Evolutionary conservation across 768 basidiomycete genomes (phyloP).

Genomic region (Auriculariales sp.): DNA sequence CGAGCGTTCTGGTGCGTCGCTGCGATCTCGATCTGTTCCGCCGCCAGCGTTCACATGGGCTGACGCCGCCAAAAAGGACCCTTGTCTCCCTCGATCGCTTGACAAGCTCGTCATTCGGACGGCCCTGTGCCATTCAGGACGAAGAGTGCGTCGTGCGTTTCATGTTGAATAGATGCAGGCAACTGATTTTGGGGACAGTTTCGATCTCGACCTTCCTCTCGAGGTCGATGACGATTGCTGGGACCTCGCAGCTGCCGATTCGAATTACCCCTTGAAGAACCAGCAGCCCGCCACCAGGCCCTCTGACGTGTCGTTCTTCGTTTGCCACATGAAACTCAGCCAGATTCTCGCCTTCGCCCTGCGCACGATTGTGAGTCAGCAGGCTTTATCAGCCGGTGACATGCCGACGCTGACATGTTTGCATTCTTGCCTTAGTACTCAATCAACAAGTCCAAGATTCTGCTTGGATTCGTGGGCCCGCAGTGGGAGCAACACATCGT

Average conservation of each 20-base stretch:
- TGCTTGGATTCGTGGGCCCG: conserved; percentile 32
- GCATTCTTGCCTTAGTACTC: conserved; percentile 42
- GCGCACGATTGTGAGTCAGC: conserved; percentile 36
- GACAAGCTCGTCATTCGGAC: conserved; percentile 33
- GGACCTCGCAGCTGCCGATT: conserved; percentile 31
- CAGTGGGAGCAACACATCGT: conserved; percentile 55
- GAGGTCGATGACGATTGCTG: conserved; percentile 80
- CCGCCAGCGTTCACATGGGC: background rate
- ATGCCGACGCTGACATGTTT: conserved; percentile 1
- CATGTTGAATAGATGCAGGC: conserved; percentile 15
- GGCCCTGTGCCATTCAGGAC: conserved; percentile 61
- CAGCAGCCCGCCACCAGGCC: conserved; percentile 47
- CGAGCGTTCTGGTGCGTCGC: conserved; percentile 24
- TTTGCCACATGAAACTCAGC: conserved; percentile 37
- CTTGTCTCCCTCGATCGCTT: conserved; percentile 15
- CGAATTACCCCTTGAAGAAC: conserved; percentile 27
- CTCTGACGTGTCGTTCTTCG: conserved; percentile 41
- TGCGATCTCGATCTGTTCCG: conserved; percentile 2
- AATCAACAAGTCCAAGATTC: conserved; percentile 45
- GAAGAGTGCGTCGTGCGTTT: conserved; percentile 41
- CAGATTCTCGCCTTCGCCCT: conserved; percentile 47
- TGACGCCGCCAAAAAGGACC: conserved; percentile 1
- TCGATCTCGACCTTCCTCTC: conserved; percentile 54
- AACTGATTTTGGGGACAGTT: conserved; percentile 24
- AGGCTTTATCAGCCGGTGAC: background rate